Percentiles rank a stretch among this genome's conserved stretches.
Conservation (phyloP, 495 filamentous ascomycete species). For the Talaromyces nanjingensis region DNA sequence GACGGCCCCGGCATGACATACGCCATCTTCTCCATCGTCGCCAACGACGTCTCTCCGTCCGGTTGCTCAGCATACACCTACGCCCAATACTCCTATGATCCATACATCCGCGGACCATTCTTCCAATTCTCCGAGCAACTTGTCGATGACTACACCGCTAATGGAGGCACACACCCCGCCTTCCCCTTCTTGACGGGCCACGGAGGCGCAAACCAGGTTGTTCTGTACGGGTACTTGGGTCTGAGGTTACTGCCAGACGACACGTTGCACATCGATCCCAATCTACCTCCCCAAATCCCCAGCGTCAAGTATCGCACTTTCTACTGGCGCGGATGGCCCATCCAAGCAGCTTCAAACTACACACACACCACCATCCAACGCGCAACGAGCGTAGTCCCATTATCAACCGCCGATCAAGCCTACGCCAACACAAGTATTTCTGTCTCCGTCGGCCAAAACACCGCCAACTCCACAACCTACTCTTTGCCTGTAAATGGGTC, state of each 20-base stretch:
- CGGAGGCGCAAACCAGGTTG: slow-evolving; percentile 57
- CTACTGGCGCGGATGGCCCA: slow-evolving; percentile 62
- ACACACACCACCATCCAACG: slow-evolving; percentile 60
- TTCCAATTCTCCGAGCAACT: slow-evolving; percentile 62
- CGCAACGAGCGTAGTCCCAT: slow-evolving; percentile 20
- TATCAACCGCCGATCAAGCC: slow-evolving; percentile 35
- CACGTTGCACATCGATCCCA: slow-evolving; percentile 48
- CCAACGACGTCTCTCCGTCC: slow-evolving; percentile 49
- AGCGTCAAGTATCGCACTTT: slow-evolving; percentile 57
- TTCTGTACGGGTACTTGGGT: slow-evolving; percentile 55
- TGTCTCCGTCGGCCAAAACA: slow-evolving; percentile 37
- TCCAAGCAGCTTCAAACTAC: slow-evolving; percentile 54
- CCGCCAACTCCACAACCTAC: slow-evolving; percentile 31
- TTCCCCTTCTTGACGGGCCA: slow-evolving; percentile 64
- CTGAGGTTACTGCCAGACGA: slow-evolving; percentile 47
- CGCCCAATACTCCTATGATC: slow-evolving; percentile 51
- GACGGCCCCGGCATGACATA: slow-evolving; percentile 64
- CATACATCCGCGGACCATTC: slow-evolving; percentile 44
- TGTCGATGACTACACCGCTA: slow-evolving; percentile 53
- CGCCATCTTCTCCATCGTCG: slow-evolving; percentile 56
- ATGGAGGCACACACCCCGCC: slow-evolving; percentile 61
- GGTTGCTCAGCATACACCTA: slow-evolving; percentile 61
- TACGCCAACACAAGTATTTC: slow-evolving; percentile 46
- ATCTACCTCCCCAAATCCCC: slow-evolving; percentile 55
- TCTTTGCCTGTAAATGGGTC: slow-evolving; percentile 42